A percentile compares a stretch with the other conserved stretches of the same genome.
Conservation (phyloP, 352 stramenopile genomes). For the Thalassiosira exigua region DNA sequence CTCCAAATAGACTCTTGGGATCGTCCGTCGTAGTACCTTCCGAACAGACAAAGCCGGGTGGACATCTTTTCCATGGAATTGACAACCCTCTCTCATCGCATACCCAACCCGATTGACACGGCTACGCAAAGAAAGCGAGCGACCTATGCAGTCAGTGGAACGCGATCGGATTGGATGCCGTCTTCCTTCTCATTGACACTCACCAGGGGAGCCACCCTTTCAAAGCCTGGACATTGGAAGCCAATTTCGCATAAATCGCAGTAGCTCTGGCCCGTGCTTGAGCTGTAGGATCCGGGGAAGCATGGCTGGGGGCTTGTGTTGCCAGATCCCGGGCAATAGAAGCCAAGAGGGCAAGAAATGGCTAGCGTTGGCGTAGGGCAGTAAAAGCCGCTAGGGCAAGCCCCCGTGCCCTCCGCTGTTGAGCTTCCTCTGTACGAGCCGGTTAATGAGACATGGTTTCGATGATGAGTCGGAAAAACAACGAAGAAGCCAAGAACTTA, state of each 20-base stretch:
- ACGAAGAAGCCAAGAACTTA: too few species aligned
- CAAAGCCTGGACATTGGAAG: conserved; percentile 89
- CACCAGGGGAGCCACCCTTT: conserved; percentile 37
- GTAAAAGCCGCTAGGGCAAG: conserved; percentile 95
- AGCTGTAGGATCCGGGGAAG: conserved; percentile 94
- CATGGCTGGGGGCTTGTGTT: conserved; percentile 92
- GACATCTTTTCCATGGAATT: conserved; percentile 90
- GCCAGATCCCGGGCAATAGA: conserved; percentile 94
- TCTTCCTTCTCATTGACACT: too few species aligned
- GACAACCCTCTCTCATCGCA: conserved; percentile 92
- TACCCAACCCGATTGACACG: conserved; percentile 94
- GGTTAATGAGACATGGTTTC: too few species aligned
- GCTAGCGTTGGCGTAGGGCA: conserved; percentile 91
- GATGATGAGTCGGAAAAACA: too few species aligned
- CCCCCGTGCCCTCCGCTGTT: conserved; percentile 90
- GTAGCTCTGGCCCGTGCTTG: conserved; percentile 86
- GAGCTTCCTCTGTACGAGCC: conserved; percentile 33
- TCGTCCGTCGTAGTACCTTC: conserved; percentile 92
- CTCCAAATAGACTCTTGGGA: conserved; percentile 83
- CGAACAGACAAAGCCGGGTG: conserved; percentile 92
- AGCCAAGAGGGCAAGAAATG: conserved; percentile 90
- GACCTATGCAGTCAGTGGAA: too few species aligned
- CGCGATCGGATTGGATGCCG: too few species aligned
- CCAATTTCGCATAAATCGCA: conserved; percentile 95
- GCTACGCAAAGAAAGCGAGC: conserved; percentile 82